Evolutionary conservation across 345 rosid species (phyloP).

Genomic region (Citrus inodora): DNA sequence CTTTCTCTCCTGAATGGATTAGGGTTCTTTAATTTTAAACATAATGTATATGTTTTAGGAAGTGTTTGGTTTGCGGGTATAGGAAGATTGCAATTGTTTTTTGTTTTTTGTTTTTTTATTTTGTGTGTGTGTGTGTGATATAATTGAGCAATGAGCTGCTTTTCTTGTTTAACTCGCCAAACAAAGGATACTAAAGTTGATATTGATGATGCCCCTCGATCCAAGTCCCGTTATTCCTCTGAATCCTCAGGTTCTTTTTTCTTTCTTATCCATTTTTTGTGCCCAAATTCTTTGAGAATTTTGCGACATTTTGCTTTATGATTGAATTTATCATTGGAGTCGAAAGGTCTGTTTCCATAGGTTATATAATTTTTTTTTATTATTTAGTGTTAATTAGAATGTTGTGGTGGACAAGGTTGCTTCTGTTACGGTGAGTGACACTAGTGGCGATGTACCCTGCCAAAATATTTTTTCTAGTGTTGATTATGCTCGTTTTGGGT

Average conservation of each 20-base stretch:
- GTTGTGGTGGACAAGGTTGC: neutral
- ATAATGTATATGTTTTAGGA: neutral
- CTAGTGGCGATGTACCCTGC: neutral
- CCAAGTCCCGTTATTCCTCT: slow-evolving; percentile 35
- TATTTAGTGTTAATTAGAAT: neutral
- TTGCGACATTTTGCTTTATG: neutral
- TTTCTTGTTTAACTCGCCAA: slow-evolving; percentile 63
- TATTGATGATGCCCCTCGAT: slow-evolving; percentile 53
- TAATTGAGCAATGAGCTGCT: slow-evolving; percentile 59
- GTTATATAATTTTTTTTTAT: neutral
- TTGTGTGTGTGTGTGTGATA: neutral
- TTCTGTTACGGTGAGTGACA: neutral
- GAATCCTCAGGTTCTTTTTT: slow-evolving; percentile 49
- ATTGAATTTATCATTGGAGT: neutral
- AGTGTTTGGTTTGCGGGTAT: neutral
- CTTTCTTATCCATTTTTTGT: neutral
- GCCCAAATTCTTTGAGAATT: neutral
- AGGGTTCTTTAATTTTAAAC: neutral
- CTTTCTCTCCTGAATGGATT: neutral
- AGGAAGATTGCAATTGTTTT: too few relatives aligned
- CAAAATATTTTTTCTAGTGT: neutral
- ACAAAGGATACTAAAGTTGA: slow-evolving; percentile 63
- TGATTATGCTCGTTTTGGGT: neutral
- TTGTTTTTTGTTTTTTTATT: too few relatives aligned
- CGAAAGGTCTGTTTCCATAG: neutral